Evolutionary conservation across 352 stramenopile species (phyloP).

Genomic region (Thraustochytrium striatum): DNA sequence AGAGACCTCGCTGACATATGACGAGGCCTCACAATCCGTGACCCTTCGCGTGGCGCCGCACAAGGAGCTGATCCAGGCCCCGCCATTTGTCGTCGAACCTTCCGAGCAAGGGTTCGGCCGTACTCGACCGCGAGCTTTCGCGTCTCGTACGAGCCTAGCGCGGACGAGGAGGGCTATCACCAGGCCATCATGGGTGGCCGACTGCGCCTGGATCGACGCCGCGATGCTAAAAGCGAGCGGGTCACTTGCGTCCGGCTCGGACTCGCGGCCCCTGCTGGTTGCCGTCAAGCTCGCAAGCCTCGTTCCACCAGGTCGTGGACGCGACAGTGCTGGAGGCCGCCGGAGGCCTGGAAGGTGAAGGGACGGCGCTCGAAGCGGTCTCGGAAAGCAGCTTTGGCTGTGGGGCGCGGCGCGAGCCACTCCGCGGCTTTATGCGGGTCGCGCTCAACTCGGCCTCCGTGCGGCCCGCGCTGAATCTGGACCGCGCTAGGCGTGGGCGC

Average conservation of each 20-base stretch:
- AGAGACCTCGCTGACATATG: conserved; percentile 11
- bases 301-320: not conserved
- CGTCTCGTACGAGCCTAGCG: not conserved
- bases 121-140: conserved; percentile 24
- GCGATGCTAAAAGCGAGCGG: no score
- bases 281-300: not conserved
- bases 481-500: not conserved
- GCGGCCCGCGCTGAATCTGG: not conserved
- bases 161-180: not conserved
- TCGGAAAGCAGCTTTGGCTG: not conserved
- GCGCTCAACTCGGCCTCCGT: not conserved
- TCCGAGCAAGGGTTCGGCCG: not conserved
- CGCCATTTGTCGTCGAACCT: conserved; percentile 35
- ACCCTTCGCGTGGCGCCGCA: not conserved
- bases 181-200: conserved; percentile 8
- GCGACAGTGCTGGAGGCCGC: no score
- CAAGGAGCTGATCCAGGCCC: conserved; percentile 11
- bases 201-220: conserved; percentile 11
- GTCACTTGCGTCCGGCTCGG: no score
- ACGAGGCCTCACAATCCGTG: not conserved
- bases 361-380: not conserved
- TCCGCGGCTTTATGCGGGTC: conserved; percentile 12
- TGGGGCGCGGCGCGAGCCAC: not conserved
- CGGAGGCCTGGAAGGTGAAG: no score
- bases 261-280: not conserved